Evolutionary conservation across 1,284 basidiomycete species (phyloP).

Genomic region (Melanopsichium pennsylvanicum): DNA sequence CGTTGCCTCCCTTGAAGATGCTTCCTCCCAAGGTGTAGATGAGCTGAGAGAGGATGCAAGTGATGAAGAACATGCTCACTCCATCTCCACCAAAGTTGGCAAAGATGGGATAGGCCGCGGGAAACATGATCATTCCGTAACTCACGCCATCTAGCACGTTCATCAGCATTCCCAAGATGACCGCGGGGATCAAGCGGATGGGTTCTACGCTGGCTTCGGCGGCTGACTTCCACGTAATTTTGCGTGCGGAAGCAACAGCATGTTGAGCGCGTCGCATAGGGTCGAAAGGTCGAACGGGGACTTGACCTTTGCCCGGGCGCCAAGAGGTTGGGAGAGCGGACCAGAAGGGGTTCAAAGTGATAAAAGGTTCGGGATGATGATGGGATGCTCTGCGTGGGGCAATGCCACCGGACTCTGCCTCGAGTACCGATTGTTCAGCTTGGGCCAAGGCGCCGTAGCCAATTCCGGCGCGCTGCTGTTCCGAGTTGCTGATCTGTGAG

Average conservation of each 20-base stretch:
- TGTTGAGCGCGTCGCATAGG: slow-evolving; percentile 16
- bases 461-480: slow-evolving; percentile 37
- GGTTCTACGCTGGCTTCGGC: slow-evolving; percentile 50
- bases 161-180: slow-evolving; percentile 82
- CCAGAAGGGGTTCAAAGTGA: slow-evolving; percentile 39
- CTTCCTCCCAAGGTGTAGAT: slow-evolving; percentile 84
- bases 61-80: slow-evolving; percentile 75
- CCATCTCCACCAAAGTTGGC: slow-evolving; percentile 83
- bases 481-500: slow-evolving; percentile 30
- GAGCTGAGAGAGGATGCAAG: slow-evolving; percentile 80
- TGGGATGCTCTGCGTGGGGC: slow-evolving; percentile 25
- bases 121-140: slow-evolving; percentile 85
- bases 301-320: slow-evolving; percentile 37
- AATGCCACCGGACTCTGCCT: slow-evolving; percentile 18
- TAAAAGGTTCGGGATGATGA: slow-evolving; percentile 19
- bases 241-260: slow-evolving; percentile 15
- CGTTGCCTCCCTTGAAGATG: slow-evolving; percentile 80
- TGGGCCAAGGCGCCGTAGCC: slow-evolving; percentile 57
- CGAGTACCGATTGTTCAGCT: slow-evolving; percentile 41
- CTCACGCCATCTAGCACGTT: slow-evolving; percentile 91
- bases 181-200: slow-evolving; percentile 72
- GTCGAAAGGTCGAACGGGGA: slow-evolving; percentile 3
- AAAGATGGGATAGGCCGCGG: slow-evolving; percentile 77
- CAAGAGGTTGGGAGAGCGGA: slow-evolving; percentile 21
- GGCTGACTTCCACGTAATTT: slow-evolving; percentile 50